A percentile compares a stretch with the other conserved stretches of the same genome.
Conservation (phyloP, 345 rosid species). For the Salix koriyanagi region DNA sequence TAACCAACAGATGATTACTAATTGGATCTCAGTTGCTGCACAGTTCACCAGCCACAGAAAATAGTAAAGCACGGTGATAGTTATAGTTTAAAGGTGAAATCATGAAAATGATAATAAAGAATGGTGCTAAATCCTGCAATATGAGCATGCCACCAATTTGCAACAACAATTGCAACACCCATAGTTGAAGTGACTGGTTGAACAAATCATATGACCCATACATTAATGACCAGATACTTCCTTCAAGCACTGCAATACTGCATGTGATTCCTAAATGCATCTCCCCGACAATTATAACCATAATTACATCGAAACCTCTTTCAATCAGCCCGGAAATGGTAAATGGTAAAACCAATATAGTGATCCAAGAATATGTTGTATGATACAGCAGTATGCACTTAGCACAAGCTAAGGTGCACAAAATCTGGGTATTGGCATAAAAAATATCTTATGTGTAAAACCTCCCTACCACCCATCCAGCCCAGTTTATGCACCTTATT, state of each 20-base stretch:
- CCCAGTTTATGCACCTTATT: not conserved
- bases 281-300: not conserved
- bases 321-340: not conserved
- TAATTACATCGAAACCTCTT: not conserved
- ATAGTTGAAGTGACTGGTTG: not conserved
- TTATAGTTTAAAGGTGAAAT: not conserved
- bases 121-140: not conserved
- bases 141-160: not conserved
- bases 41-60: not conserved
- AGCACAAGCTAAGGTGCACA: not conserved
- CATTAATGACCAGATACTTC: not conserved
- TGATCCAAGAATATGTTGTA: not conserved
- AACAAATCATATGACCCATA: not conserved
- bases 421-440: not conserved
- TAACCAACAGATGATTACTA: not conserved
- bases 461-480: not conserved
- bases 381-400: not conserved
- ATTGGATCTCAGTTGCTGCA: not conserved
- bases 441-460: not conserved
- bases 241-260: not conserved
- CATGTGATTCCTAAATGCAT: not conserved
- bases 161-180: not conserved
- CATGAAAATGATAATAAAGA: not conserved
- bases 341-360: not conserved
- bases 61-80: not conserved